Evolutionary conservation across 1,139 yeast genomes (phyloP), one percentile per base, ranked within the genome.

Genomic region (Saccharomyces hybrid): DNA sequence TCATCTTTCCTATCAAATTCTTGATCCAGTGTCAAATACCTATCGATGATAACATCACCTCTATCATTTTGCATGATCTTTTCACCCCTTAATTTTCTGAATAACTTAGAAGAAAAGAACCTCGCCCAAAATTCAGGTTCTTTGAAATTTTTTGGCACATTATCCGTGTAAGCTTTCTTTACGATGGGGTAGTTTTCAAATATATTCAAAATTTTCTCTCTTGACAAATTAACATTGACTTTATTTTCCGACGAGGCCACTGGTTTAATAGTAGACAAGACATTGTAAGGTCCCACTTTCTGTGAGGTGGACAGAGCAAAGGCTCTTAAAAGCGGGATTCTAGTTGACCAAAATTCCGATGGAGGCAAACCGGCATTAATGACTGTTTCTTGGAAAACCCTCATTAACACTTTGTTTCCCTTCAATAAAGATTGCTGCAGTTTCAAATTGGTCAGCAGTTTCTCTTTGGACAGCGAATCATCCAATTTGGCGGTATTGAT

Each of bases 51-150:
- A 8, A 84, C 79, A 70, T 93, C 99, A 52, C 95, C 91, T 58
- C 96, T 79, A 60, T 88, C 90, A 61, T 83, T 84, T 1, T 81
- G 72, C 64, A 83, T 82, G 53, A 89, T 80, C 61, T 84, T 84
- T 67, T 93, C 99, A 57, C 99, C 99, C 66, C 97, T 79, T 47
- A 93, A 75, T 64, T 93, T 81, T 62, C 97, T 78, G 67, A 91
- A 93, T 57, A 93, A 73, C 63, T 90, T 85, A 1, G 97, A 89
- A 63, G 88, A 84, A 75, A 93, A 93, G 66, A 93, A 95, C 58
- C 98, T 76, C n/a, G 96, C 87, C 99, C 99, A 93, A 63, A 93
- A 93, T 65, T 88, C 96, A 42, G 95, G 93, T 69, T 91, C 98
- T 52, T 81, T 79, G 57, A 93, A 78, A 50, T 69, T 68, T 59